Base-by-base conservation (phyloP, 2,329 filamentous ascomycete genomes). In the Ophiostoma montium region DNA sequence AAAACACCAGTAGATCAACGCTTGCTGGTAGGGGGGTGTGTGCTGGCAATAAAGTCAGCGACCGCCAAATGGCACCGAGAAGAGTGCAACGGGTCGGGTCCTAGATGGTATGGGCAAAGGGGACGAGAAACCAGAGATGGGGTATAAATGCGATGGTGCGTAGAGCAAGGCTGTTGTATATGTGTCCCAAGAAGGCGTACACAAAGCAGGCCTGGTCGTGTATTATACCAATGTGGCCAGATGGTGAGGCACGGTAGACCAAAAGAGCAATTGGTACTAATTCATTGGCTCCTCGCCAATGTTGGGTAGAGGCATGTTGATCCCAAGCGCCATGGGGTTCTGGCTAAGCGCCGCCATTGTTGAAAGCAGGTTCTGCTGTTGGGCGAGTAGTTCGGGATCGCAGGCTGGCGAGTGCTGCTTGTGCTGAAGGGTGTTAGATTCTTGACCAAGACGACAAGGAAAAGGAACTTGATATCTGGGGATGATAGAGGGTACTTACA, bases 341-440 rank as follows among this genome's bases (percentile, higher is more conserved):
- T 57, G 57, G 18, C 57, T 56, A 8, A 57, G 55, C 9, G 58
- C 53, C 11, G 63, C 61, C 53, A 65, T 61, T 6, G 60, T 59
- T 5, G 62, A 60, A 23, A 65, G 52, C 7, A 63, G 54, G 27
- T 60, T 65, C 47, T 65, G 63, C 44, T 65, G 63, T 46, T 65
- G 63, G 5, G 60, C 67, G 55, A 76, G 70, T 50, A 77, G 78
- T 53, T 95, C 88, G 0, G 88, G 87, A 60, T 94, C 94, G 70
- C 89, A 95, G 48, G 84, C 84, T 21, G 87, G 83, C 12, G 87
- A 92, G 64, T 95, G 84, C 54, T 82, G 78, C 65, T 86, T 86
- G 68, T 82, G 78, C 77, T 81, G 53, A 57, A 53, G 21, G 6
- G 16, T 52, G 60, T 73, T 57, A 71, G 66, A 52, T 43, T n/a